These are phyloP conservation scores for Penicillium sp. DNA, from an alignment of 2,329 filamentous ascomycete genomes.

Conservation along the genomic window DNA sequence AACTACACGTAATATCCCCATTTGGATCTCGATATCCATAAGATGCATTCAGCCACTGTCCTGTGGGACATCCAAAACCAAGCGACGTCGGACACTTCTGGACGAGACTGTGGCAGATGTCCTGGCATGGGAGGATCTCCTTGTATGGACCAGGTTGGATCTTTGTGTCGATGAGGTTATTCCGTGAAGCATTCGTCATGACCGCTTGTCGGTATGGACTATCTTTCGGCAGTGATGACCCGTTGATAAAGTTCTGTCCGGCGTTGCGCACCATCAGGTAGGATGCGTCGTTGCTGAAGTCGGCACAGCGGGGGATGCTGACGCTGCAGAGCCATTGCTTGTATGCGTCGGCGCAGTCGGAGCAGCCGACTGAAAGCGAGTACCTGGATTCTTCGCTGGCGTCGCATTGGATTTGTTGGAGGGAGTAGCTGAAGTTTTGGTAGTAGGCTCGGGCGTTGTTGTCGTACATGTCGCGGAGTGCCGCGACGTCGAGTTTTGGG, in stretches of 20 bases:
- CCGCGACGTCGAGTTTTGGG: slow-evolving; percentile 55
- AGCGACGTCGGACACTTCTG: slow-evolving; percentile 75
- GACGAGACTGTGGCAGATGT: slow-evolving; percentile 81
- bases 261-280: slow-evolving; percentile 67
- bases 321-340: slow-evolving; percentile 94
- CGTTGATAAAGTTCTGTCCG: slow-evolving; percentile 64
- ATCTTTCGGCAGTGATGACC: slow-evolving; percentile 48
- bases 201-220: slow-evolving; percentile 32
- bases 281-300: slow-evolving; percentile 58
- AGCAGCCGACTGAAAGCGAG: slow-evolving; percentile 71
- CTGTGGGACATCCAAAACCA: slow-evolving; percentile 67
- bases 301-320: slow-evolving; percentile 84
- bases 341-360: slow-evolving; percentile 73
- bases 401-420: slow-evolving; percentile 82
- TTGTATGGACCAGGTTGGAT: slow-evolving; percentile 86
- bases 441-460: slow-evolving; percentile 64
- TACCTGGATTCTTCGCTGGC: slow-evolving; percentile 68
- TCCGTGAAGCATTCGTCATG: slow-evolving; percentile 58
- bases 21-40: slow-evolving; percentile 45
- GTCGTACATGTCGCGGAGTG: slow-evolving; percentile 72
- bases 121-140: slow-evolving; percentile 81
- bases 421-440: slow-evolving; percentile 70
- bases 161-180: slow-evolving; percentile 62
- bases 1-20: slow-evolving; percentile 54
- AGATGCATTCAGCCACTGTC: slow-evolving; percentile 45